Evolutionary conservation across 2,329 filamentous ascomycete genomes (phyloP), one percentile per base, ranked within the genome.

Genomic region (Trichophyton simii): DNA sequence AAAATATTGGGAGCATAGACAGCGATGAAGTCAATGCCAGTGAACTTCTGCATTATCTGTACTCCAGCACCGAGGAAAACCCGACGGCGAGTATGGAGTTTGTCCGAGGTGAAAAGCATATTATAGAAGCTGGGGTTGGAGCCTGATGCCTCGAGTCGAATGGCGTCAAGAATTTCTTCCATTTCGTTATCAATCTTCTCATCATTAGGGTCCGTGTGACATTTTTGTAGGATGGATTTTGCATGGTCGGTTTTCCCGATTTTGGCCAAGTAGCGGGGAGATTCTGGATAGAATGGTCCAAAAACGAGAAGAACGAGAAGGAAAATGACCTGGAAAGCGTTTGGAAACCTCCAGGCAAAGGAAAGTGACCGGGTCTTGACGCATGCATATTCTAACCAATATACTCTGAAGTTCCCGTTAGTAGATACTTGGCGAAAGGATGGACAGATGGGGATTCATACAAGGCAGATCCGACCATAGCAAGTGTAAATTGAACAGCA

Each of bases 311-410:
- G 69, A 58, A 79, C 68, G 9, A 80, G 58, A 2, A 71, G 77
- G 62, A 79, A 79, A 15, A 78, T 64, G 41, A 74, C 67, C 63
- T 80, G 78, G 67, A 80, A 79, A 2, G 77, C 76, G 57, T 79
- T 75, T 0, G 78, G 78, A 63, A 79, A 77, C 9, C 77, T 72
- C 77, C 77, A 79, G 3, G 66, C 67, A 18, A 73, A 54, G 34
- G 50, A 31, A n/a, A 54, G 50, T 4, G 50, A 54, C 15, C 25
- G 50, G 3, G 50, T 54, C 22, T 54, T 54, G 25, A 54, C 50
- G 7, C 50, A 54, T 15, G 50, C 50, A 13, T 54, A 54, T 31
- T 54, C 50, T 25, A 22, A 9, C 50, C 50, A 54, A 22, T 54
- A 54, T 5, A 54, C 50, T n/a, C 50, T 54, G 31, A 31, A 8